A percentile compares a stretch with the other conserved stretches of the same genome.
phyloP scores from a whole-genome alignment of 352 stramenopile genomes.

The Phytophthora cactorum region DNA sequence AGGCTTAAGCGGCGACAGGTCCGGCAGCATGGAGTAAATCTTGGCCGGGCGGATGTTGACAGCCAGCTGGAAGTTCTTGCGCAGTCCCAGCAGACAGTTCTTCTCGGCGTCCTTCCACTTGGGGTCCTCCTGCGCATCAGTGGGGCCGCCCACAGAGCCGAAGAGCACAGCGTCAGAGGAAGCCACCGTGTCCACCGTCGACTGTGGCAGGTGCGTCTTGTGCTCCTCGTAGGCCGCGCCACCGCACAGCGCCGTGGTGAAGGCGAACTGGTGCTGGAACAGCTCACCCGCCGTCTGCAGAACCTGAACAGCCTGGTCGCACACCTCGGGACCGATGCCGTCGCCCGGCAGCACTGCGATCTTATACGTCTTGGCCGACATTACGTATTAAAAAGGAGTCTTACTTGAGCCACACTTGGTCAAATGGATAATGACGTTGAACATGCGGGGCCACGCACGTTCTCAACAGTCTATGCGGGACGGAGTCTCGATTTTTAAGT shows the following conservation, averaged over 20 bases:
- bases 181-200: constrained; percentile 93
- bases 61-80: constrained; percentile 97
- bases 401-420: constrained; percentile 2
- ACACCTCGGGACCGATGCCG: constrained; percentile 99
- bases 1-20: constrained; percentile 97
- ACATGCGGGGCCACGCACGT: constrained; percentile 5
- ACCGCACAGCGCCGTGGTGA: constrained; percentile 95
- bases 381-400: constrained; percentile 33
- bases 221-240: constrained; percentile 94
- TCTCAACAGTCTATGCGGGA: not conserved
- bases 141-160: constrained; percentile 95
- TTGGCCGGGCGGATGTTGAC: constrained; percentile 98
- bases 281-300: constrained; percentile 84
- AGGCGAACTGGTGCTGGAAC: constrained; percentile 92
- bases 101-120: constrained; percentile 94
- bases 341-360: constrained; percentile 98
- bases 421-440: constrained; percentile 28
- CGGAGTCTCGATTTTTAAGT: not conserved
- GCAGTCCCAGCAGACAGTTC: constrained; percentile 97
- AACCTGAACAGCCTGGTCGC: constrained; percentile 92
- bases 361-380: constrained; percentile 57
- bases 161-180: constrained; percentile 94
- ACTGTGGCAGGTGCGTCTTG: constrained; percentile 94
- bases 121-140: constrained; percentile 90
- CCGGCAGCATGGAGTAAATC: constrained; percentile 97